These are phyloP conservation scores for Apiospora koreana DNA, from an alignment of 2,329 filamentous ascomycete genomes.

Conservation along the genomic window DNA sequence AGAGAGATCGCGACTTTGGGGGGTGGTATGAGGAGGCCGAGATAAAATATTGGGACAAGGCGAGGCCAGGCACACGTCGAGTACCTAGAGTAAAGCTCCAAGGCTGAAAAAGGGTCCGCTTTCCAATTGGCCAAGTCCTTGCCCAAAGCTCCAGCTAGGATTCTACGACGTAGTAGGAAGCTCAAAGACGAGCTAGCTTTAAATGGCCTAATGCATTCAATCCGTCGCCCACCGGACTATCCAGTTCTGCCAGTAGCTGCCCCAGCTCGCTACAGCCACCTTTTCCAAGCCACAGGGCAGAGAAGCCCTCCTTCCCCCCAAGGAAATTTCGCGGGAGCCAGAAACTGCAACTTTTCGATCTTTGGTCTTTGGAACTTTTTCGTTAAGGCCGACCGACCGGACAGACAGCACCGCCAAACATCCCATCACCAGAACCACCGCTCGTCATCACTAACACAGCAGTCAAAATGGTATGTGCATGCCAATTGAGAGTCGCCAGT, in stretches of 20 bases:
- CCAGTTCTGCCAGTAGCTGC: neutral
- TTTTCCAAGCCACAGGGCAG: constrained; percentile 9
- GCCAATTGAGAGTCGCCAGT: neutral
- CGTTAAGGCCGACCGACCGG: neutral
- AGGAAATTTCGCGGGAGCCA: constrained; percentile 17
- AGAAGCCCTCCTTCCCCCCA: constrained; percentile 18
- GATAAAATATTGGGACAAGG: constrained; percentile 13
- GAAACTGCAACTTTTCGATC: constrained; percentile 3
- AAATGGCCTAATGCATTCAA: neutral
- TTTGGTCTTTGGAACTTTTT: constrained; percentile 2
- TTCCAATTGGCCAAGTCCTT: neutral
- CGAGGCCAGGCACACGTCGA: constrained; percentile 10
- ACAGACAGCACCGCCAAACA: constrained; percentile 9
- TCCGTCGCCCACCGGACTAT: neutral
- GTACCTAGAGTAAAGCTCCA: neutral
- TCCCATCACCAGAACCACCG: constrained; percentile 28
- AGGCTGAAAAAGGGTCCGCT: neutral
- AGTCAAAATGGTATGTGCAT: constrained; percentile 17
- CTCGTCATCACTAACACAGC: constrained; percentile 33
- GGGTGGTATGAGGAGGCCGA: constrained; percentile 30
- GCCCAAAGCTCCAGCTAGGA: constrained; percentile 28
- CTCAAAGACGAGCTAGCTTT: constrained; percentile 15
- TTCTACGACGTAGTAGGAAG: too few species aligned
- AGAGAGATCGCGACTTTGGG: constrained; percentile 42
- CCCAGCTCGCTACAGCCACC: constrained; percentile 1